Evolutionary conservation across 345 rosid genomes (phyloP).

Genomic region (Microthlaspi erraticum): DNA sequence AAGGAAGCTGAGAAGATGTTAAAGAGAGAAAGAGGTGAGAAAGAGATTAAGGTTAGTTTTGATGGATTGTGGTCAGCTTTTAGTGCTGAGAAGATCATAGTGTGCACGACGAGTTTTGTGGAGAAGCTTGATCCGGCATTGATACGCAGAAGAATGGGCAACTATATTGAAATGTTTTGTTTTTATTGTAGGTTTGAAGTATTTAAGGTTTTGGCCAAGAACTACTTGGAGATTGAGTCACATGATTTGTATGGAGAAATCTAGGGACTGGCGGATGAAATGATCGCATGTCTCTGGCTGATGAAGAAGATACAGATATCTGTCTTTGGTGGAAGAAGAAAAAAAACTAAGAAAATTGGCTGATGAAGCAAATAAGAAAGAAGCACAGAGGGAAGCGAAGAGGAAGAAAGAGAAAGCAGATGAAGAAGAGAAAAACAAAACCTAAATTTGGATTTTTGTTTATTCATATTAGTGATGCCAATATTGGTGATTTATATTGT

Average conservation of each 20-base stretch:
- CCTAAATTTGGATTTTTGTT: too few relatives aligned
- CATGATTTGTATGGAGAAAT: slow-evolving; percentile 41
- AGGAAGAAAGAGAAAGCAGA: too few relatives aligned
- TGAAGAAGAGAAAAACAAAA: too few relatives aligned
- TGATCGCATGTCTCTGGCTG: slow-evolving; percentile 43
- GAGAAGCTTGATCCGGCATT: slow-evolving; percentile 58
- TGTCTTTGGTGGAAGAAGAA: slow-evolving; percentile 45
- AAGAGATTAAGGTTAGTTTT: slow-evolving; percentile 48
- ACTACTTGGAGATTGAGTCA: slow-evolving; percentile 43
- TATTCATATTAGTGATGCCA: too few relatives aligned
- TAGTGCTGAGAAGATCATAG: slow-evolving; percentile 51
- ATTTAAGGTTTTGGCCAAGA: slow-evolving; percentile 53
- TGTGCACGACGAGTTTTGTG: slow-evolving; percentile 48
- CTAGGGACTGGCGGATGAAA: slow-evolving; percentile 24
- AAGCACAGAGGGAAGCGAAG: neutral
- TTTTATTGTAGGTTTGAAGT: slow-evolving; percentile 50
- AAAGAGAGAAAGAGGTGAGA: too few relatives aligned
- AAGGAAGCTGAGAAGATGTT: slow-evolving; percentile 27
- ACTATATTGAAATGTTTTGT: slow-evolving; percentile 50
- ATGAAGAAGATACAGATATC: slow-evolving; percentile 29
- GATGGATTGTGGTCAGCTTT: slow-evolving; percentile 61
- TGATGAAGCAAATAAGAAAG: slow-evolving; percentile 23
- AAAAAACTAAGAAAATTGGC: slow-evolving; percentile 7
- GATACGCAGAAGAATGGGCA: slow-evolving; percentile 54
- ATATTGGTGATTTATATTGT: too few relatives aligned